Evolutionary conservation across 2,329 filamentous ascomycete species (phyloP), one percentile per base, ranked within the genome.

Genomic region (Pseudogymnoascus sp.): DNA sequence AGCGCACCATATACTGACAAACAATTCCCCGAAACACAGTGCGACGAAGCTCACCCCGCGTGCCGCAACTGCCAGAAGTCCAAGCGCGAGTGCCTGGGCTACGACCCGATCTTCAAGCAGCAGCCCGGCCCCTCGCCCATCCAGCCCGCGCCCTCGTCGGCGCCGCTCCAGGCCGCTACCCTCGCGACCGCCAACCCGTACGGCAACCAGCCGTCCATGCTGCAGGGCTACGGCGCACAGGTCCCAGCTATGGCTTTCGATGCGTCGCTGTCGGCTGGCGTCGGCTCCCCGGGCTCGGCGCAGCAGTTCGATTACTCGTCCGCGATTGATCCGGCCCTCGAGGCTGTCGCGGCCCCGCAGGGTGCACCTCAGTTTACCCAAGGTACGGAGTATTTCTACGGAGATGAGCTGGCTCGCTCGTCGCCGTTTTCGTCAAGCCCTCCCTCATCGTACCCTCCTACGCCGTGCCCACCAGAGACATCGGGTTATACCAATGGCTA

Each of bases 61-160:
- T 99, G 95, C 81, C 88, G 92, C 78, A 92, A 95, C 74, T 95
- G 90, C 79, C 88, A 89, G 73, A 95, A 95, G 76, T 92, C 89
- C 70, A 95, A 93, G 78, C 90, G 90, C 73, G 90, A 93, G 72
- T 95, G 90, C 73, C 75, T 92, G 60, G 90, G 90, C 63, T 95
- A 95, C 83, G 90, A 95, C 73, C 90, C 90, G 39, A 90, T 93
- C 72, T 95, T 93, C 79, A 90, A 92, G 77, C 84, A 84, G 69
- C 84, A 88, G 62, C 71, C 73, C 54, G 85, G 86, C 62, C 89
- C 89, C 31, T 83, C 89, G 60, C 84, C 86, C 68, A 89, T 92
- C 67, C 90, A 93, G 74, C 84, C 89, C 19, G 85, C 86, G 11
- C 85, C 87, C 63, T 85, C 83, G 69, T 70, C 71, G 62, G 71